These are phyloP conservation scores for Calcarisporium arbuscula DNA, from an alignment of 2,329 filamentous ascomycete species.

Conservation along the genomic window DNA sequence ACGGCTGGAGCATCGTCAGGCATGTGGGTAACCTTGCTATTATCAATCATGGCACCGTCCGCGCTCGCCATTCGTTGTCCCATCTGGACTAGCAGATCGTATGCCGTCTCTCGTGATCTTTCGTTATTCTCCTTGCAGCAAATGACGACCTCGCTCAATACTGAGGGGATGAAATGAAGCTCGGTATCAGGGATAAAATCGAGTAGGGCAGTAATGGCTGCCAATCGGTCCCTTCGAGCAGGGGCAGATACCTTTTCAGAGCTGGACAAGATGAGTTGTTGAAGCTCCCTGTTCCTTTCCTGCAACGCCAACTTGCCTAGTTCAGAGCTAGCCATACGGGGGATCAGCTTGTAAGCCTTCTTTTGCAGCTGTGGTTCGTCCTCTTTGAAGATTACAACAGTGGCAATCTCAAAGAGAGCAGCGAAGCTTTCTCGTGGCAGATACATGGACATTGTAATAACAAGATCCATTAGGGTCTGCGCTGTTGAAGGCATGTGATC, in stretches of 20 bases:
- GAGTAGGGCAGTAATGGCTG: slow-evolving; percentile 74
- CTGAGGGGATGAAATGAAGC: slow-evolving; percentile 86
- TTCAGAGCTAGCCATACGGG: slow-evolving; percentile 76
- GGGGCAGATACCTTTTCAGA: slow-evolving; percentile 82
- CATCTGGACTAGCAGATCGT: slow-evolving; percentile 84
- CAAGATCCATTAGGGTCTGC: slow-evolving; percentile 92
- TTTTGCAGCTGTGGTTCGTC: slow-evolving; percentile 92
- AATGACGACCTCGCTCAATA: slow-evolving; percentile 91
- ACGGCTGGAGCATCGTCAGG: slow-evolving; percentile 69
- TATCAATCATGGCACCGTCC: slow-evolving; percentile 69
- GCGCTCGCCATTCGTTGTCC: slow-evolving; percentile 67
- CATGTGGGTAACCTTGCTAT: slow-evolving; percentile 84
- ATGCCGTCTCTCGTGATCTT: slow-evolving; percentile 81
- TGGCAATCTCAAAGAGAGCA: slow-evolving; percentile 79
- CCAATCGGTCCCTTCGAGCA: slow-evolving; percentile 76
- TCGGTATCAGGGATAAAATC: slow-evolving; percentile 70
- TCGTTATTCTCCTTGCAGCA: slow-evolving; percentile 98
- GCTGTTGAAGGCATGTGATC: slow-evolving; percentile 84
- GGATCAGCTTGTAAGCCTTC: slow-evolving; percentile 98
- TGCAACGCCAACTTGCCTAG: slow-evolving; percentile 68
- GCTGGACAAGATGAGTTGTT: slow-evolving; percentile 71
- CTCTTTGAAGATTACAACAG: slow-evolving; percentile 72
- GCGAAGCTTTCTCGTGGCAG: slow-evolving; percentile 81
- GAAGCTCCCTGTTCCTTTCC: slow-evolving; percentile 71
- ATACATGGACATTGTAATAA: slow-evolving; percentile 94